Evolutionary conservation across 306 rosid species (phyloP), one percentile per base, ranked within the genome.

Genomic region (Astragalus glycyphyllos): DNA sequence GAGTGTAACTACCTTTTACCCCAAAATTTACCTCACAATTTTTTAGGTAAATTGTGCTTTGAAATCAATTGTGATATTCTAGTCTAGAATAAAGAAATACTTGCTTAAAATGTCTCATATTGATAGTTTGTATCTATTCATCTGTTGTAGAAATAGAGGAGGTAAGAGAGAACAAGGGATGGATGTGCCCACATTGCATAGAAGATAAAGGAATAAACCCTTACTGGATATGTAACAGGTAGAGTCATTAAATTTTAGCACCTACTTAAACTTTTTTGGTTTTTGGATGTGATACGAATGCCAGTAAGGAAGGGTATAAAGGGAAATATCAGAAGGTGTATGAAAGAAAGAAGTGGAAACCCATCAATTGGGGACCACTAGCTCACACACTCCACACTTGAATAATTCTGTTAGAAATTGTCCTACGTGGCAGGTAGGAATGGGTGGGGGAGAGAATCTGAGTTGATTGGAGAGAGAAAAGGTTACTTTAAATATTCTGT

Each of bases 101-200:
- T 38, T 56, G 31, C 17, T 34, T 6, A 53, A 65, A 17, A 44
- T 65, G 34, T 4, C 48, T 50, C 38, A 11, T 51, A 38, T 31
- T 48, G 63, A 48, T 8, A 10, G 38, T 49, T 26, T 57, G 65
- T 14, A 68, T 20, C 54, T 77, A 47, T 74, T 59, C 26, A 32
- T 71, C 31, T 69, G 75, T 56, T 76, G 55, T 57, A 90, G 94
- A 90, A 71, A 63, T 87, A 61, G 92, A 86, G 65, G 87, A 82
- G 20, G 94, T 86, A 67, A 87, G 83, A 58, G 31, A 81, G 81
- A 81, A 86, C 72, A 87, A 86, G 73, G 72, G 64, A 13, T 90
- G 96, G 96, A 86, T 83, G 88, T 88, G 96, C 68, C 94, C 91
- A n/a, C 96, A 87, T 75, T 90, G 96, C 73, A 77, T 81, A 56